Base-by-base conservation (phyloP, 1,139 yeast genomes). In the Lodderomyces margitis region DNA sequence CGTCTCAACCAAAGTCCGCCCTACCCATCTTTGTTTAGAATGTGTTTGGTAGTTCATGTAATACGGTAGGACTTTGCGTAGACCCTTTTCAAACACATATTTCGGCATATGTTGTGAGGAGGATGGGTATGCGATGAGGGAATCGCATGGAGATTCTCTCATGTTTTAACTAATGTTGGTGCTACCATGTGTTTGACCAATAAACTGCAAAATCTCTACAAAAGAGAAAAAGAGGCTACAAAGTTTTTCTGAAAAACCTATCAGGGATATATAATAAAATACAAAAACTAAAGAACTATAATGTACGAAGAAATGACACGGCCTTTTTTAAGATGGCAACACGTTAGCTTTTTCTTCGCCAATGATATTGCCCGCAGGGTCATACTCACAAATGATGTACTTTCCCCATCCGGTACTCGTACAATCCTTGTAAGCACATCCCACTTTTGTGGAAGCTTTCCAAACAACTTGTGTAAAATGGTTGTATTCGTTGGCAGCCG, bases 391-490 rank as follows among this genome's bases (percentile, higher is more conserved):
- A 37, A 78, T 70, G 21, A 76, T 65, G 54, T 78, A 77, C 48
- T 66, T 64, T 5, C 78, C 78, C 68, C 72, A 74, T 52, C 61
- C 59, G 43, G 66, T 58, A 5, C 58, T 54, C 15, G 72, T 68
- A 56, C 84, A 79, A 47, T 72, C 68, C 50, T 70, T 66, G 59
- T 70, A 69, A 44, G 87, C 95, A 68, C 96, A 88, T 28, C 96
- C 96, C 20, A 88, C 64, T 59, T 77, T 64, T 31, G 81, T 74
- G 43, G 89, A 68, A 21, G 66, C 64, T 62, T 81, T 82, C 96
- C 96, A 88, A 40, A 88, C 83, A 50, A 88, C 77, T 65, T 87
- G 95, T 34, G 96, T 87, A 72, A 87, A 88, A 67, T 88, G 96
- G 50, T 86, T 82, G 46, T 83, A 67, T 12, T 56, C 48, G 15